Evolutionary conservation across 1,284 basidiomycete genomes (phyloP), one percentile per base, ranked within the genome.

Genomic region (Malassezia sympodialis): DNA sequence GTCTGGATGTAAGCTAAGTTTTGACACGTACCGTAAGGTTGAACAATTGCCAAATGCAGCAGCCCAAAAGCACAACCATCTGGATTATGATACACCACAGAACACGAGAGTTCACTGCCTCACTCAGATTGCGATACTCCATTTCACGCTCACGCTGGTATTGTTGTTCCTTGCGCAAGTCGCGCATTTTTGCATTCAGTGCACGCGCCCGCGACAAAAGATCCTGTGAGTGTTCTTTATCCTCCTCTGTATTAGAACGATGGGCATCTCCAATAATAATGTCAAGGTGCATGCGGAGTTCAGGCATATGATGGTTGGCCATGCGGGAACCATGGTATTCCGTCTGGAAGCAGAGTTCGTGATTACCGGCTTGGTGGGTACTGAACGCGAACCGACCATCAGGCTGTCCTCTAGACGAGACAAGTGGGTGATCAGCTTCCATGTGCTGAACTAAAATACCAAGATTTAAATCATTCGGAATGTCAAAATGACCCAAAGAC

Each of bases 351-450:
- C 94, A 99, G 74, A 99, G 94, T 53, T 87, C 84, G 77, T 99
- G 94, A 79, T 96, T 91, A 51, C 91, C 93, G 53, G 90, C 82
- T 61, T 93, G 89, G 76, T 96, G 89, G 2, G 90, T 91, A 17
- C 93, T 94, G 74, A 98, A 98, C 0, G 93, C 96, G 77, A 98
- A 98, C 61, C 84, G 84, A 45, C 93, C 87, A 53, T 94, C 87
- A 7, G 84, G 79, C 6, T 90, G 86, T 0, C 93, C 94, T 15
- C 84, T 84, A 2, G 90, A 90, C 67, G 86, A 86, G 37, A 90
- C 89, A 27, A 74, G 63, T 21, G 65, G 40, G 44, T 74, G 72
- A 23, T 67, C 26, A 7, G 45, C 26, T 12, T 45, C 31, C 23
- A 41, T n/a, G 14, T 52, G 51, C 75, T 88, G 84, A 34, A 98